These are phyloP conservation scores for Syzygium aqueum DNA, from an alignment of 345 rosid species.

Conservation along the genomic window DNA sequence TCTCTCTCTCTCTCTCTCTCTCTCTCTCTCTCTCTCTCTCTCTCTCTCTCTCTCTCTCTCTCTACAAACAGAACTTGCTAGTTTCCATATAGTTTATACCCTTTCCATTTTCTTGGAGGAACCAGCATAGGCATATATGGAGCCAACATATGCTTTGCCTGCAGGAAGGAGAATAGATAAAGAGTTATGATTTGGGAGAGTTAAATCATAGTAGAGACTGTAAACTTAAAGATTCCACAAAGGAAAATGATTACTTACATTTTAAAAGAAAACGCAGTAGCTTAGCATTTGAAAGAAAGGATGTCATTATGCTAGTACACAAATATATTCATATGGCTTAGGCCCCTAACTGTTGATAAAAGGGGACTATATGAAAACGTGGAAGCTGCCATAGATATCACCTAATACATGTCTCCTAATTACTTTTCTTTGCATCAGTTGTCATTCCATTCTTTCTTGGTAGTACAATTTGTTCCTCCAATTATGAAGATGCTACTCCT, in stretches of 20 bases:
- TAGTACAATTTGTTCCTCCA: neutral
- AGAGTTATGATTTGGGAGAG: neutral
- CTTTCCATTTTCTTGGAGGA: constrained; percentile 96
- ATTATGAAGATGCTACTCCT: neutral
- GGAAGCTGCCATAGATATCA: neutral
- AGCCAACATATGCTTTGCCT: constrained; percentile 88
- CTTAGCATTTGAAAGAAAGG: neutral
- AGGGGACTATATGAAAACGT: neutral
- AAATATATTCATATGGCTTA: neutral
- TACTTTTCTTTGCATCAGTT: neutral
- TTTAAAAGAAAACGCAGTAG: neutral
- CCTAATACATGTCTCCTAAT: neutral
- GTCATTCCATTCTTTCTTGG: neutral
- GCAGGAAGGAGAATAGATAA: constrained; percentile 20
- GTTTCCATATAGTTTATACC: constrained; percentile 67
- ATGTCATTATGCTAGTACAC: neutral
- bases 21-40: neutral
- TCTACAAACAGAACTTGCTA: too few species aligned
- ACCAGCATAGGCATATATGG: constrained; percentile 96
- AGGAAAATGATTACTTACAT: neutral
- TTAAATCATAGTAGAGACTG: neutral
- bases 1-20: neutral
- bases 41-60: neutral
- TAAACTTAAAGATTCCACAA: neutral
- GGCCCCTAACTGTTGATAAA: neutral